phyloP scores from a whole-genome alignment of 2,329 filamentous ascomycete genomes.

The Epichloe hybrida region DNA sequence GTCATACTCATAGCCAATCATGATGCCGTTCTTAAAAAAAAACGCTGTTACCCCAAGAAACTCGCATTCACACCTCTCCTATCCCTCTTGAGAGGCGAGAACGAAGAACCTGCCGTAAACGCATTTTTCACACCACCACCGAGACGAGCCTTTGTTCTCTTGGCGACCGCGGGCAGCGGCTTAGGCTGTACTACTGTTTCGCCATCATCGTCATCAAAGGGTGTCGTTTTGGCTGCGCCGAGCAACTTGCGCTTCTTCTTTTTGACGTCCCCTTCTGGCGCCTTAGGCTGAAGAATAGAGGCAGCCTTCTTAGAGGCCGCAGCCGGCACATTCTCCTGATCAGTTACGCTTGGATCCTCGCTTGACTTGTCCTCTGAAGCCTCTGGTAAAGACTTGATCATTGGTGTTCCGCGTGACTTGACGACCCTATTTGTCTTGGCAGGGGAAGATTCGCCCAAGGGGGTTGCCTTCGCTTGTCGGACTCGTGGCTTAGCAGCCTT shows the following conservation, averaged over 20 bases:
- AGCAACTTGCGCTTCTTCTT: slow-evolving; percentile 65
- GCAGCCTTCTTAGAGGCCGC: slow-evolving; percentile 6
- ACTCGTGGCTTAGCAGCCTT: slow-evolving; percentile 27
- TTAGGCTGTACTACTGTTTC: slow-evolving; percentile 19
- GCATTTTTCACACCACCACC: slow-evolving; percentile 25
- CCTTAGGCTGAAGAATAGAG: slow-evolving; percentile 6
- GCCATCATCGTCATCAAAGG: slow-evolving; percentile 56
- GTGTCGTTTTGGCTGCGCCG: slow-evolving; percentile 45
- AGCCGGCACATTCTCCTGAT: slow-evolving; percentile 17
- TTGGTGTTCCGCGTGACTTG: slow-evolving; percentile 3
- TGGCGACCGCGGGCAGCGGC: slow-evolving; percentile 1
- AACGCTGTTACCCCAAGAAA: slow-evolving; percentile 33
- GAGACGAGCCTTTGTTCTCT: slow-evolving; percentile 6
- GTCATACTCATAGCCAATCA: neutral
- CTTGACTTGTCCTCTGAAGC: slow-evolving; percentile 23
- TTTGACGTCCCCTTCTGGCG: slow-evolving; percentile 28
- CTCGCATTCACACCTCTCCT: slow-evolving; percentile 48
- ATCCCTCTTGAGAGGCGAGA: slow-evolving; percentile 63
- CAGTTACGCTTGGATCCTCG: slow-evolving; percentile 21
- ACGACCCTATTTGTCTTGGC: slow-evolving; percentile 29
- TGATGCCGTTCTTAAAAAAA: neutral
- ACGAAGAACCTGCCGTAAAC: slow-evolving; percentile 38
- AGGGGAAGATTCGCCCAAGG: slow-evolving; percentile 30
- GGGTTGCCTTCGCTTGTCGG: slow-evolving; percentile 30
- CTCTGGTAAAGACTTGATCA: slow-evolving; percentile 1